Evolutionary conservation across 805 yeast species (phyloP), one percentile per base, ranked within the genome.

Genomic region (Candida ascalaphidarum): DNA sequence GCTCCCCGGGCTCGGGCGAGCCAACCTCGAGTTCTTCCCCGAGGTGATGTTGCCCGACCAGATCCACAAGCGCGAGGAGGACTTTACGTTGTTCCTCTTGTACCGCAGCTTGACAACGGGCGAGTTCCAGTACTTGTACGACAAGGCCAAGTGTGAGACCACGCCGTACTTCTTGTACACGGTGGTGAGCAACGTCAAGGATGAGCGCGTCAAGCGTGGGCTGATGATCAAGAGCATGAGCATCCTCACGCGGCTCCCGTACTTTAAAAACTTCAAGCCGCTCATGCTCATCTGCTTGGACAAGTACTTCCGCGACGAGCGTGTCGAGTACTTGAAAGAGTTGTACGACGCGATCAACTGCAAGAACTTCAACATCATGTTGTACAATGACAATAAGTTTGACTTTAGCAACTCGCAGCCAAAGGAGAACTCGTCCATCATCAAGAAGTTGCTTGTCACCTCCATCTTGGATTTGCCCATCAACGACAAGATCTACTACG

Each of bases 41-140:
- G 79, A 71, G 41, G 43, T 77, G 22, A 68, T 77, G 73, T 58
- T 79, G 7, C 81, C 83, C 0, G 72, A 71, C 36, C 79, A 73
- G 41, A 59, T 72, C 26, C 77, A 78, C 38, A 60, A 67, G 25
- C 55, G 71, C 25, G 63, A 54, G n/a, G 76, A 74, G 31, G 79
- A 77, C 43, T 74, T 60, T 37, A 75, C 83, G 0, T 44, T 69
- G 6, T 69, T 77, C 36, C 61, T 77, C 11, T 46, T 79, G 8
- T 75, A 65, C 46, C 50, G 56, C 47, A 67, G 58, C 33, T 52
- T 48, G 11, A 37, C 46, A 14, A 55, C 59, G 2, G 61, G 61
- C 3, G 54, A 55, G 31, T 61, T 59, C 39, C 67, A 58, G 40
- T 62, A 60, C 40, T 35, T 49, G 12, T 52, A 39, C 32, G 51